These are phyloP conservation scores for Pleurozium schreberi DNA, from an alignment of 225 moss, liverwort and hornwort species.

Conservation along the genomic window DNA sequence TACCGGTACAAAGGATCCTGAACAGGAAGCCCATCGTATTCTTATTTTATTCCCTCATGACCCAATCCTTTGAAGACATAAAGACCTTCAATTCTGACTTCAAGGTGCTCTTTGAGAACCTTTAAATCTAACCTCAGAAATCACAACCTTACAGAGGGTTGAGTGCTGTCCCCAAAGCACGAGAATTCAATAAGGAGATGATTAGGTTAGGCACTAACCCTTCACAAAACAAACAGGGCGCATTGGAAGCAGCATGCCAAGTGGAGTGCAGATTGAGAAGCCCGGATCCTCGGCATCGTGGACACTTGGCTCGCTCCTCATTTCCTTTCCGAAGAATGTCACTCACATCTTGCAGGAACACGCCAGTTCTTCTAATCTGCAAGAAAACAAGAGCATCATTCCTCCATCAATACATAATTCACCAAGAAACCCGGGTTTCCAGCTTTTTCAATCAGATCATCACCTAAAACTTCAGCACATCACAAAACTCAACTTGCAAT, in stretches of 20 bases:
- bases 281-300: conserved; percentile 54
- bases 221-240: conserved; percentile 72
- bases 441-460: neutral
- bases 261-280: conserved; percentile 11
- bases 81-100: neutral
- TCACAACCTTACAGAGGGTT: neutral
- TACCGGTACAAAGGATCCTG: neutral
- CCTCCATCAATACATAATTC: neutral
- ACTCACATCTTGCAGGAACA: conserved; percentile 22
- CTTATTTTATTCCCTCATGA: neutral
- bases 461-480: neutral
- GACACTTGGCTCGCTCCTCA: conserved; percentile 48
- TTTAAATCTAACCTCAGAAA: neutral
- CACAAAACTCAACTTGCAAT: neutral
- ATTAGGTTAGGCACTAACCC: conserved; percentile 27
- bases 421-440: neutral
- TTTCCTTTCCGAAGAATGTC: conserved; percentile 21
- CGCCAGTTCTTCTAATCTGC: conserved; percentile 39
- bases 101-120: neutral
- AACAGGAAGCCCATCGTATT: neutral
- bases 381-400: neutral
- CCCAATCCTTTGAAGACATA: neutral
- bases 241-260: conserved; percentile 18
- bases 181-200: neutral
- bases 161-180: neutral